Percentiles rank a stretch among this genome's conserved stretches.
phyloP scores from a whole-genome alignment of 371 early-diverging fungal species.

The Quaeritorhiza haematococci region DNA sequence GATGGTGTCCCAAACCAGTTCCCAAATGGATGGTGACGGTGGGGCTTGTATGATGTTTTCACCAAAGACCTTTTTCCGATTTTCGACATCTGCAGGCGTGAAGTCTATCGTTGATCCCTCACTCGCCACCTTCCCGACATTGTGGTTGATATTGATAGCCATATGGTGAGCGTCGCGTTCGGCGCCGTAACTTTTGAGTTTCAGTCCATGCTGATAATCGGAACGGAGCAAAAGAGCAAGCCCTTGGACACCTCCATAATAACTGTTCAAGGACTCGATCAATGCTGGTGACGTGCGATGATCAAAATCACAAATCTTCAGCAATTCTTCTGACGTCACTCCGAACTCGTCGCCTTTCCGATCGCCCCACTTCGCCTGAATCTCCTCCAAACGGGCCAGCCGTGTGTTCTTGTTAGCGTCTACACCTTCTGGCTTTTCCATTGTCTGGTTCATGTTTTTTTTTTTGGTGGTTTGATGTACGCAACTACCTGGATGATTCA shows the following conservation, averaged over 20 bases:
- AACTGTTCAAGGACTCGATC: slow-evolving; percentile 19
- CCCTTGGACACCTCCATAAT: slow-evolving; percentile 38
- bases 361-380: too few species aligned
- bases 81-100: slow-evolving; percentile 28
- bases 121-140: not conserved
- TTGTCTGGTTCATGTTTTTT: too few species aligned
- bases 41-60: slow-evolving; percentile 54
- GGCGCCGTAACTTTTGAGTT: slow-evolving; percentile 5
- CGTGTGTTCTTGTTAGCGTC: too few species aligned
- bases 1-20: slow-evolving; percentile 49
- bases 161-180: not conserved
- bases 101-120: slow-evolving; percentile 7
- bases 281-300: slow-evolving; percentile 22
- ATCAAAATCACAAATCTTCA: slow-evolving; percentile 36
- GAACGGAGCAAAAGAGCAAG: slow-evolving; percentile 24
- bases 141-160: not conserved
- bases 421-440: too few species aligned
- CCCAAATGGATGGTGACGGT: slow-evolving; percentile 45
- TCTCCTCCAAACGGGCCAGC: too few species aligned
- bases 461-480: too few species aligned
- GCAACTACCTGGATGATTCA: too few species aligned
- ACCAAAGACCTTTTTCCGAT: slow-evolving; percentile 52
- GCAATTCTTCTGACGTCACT: slow-evolving; percentile 26
- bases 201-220: slow-evolving; percentile 29
- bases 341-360: not conserved